Evolutionary conservation across 2,329 filamentous ascomycete species (phyloP).

Genomic region (Magnaporthiopsis incrustans): DNA sequence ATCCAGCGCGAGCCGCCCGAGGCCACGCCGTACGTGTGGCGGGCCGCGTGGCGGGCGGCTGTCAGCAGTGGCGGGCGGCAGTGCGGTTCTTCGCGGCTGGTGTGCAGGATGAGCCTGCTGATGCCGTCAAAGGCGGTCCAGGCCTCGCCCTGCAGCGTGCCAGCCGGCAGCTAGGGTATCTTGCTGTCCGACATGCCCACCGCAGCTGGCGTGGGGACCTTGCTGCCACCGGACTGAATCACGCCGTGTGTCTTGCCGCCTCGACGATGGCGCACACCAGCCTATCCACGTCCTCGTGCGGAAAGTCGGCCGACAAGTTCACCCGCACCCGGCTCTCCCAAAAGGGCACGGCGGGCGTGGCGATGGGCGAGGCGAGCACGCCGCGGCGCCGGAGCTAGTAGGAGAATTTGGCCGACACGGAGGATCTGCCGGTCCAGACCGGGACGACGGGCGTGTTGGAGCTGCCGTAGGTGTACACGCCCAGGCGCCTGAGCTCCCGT

Average conservation of each 20-base stretch:
- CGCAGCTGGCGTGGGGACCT: neutral
- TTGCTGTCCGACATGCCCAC: neutral
- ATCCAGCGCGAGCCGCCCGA: conserved; percentile 10
- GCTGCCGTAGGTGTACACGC: conserved; percentile 11
- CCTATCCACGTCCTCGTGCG: conserved; percentile 8
- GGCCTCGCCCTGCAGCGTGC: neutral
- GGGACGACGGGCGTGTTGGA: conserved; percentile 6
- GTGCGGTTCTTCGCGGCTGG: neutral
- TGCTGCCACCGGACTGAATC: neutral
- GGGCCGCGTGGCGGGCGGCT: conserved; percentile 8
- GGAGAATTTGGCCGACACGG: conserved; percentile 8
- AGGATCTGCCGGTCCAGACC: conserved; percentile 10
- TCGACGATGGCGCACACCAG: conserved; percentile 9
- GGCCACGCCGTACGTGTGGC: conserved; percentile 10
- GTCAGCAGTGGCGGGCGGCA: conserved; percentile 4
- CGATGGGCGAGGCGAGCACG: conserved; percentile 9
- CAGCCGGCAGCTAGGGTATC: too few species aligned
- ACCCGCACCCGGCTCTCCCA: conserved; percentile 14
- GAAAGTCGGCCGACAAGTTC: conserved; percentile 12
- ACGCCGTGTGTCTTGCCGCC: conserved; percentile 1
- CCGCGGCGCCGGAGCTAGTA: conserved; percentile 10
- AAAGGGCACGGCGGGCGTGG: conserved; percentile 1
- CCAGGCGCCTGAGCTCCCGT: conserved; percentile 9
- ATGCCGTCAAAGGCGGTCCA: neutral
- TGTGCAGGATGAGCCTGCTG: neutral